Evolutionary conservation across 2,329 filamentous ascomycete species (phyloP).

Genomic region (Tolypocladium capitatum): DNA sequence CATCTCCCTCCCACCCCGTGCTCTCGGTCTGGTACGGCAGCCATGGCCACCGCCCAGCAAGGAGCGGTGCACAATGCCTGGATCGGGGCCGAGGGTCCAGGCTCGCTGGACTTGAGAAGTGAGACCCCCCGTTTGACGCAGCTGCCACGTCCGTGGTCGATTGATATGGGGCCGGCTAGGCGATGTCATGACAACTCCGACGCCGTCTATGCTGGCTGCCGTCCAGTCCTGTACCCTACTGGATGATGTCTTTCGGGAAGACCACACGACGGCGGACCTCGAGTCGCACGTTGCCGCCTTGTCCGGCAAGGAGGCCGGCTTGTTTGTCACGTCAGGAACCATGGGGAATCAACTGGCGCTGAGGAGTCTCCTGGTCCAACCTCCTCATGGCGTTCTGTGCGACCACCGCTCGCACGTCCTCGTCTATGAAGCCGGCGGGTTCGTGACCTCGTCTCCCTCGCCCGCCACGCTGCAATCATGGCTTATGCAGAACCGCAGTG

Average conservation of each 20-base stretch:
- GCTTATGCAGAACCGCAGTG: constrained; percentile 28
- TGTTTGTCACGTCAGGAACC: constrained; percentile 79
- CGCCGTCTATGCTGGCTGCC: constrained; percentile 66
- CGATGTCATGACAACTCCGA: constrained; percentile 57
- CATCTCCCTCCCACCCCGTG: not conserved
- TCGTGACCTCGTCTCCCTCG: constrained; percentile 9
- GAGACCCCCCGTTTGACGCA: not conserved
- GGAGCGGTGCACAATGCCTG: constrained; percentile 5
- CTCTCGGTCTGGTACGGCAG: not conserved
- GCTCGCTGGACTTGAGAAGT: constrained; percentile 9
- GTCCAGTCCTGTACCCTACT: constrained; percentile 61
- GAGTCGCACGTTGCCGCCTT: constrained; percentile 62
- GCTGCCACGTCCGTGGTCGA: not conserved
- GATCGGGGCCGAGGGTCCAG: constrained; percentile 7
- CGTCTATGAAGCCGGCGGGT: constrained; percentile 51
- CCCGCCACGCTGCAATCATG: not conserved
- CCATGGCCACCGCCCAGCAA: not conserved
- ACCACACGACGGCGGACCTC: constrained; percentile 62
- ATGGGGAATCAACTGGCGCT: constrained; percentile 89
- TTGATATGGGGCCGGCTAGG: constrained; percentile 16
- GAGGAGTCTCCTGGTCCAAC: constrained; percentile 62
- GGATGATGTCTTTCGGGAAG: constrained; percentile 76
- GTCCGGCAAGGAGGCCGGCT: constrained; percentile 59
- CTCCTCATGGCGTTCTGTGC: constrained; percentile 68
- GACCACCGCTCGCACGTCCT: constrained; percentile 71